phyloP scores from a whole-genome alignment of 805 yeast genomes.

The Kockiozyma suomiensis region DNA sequence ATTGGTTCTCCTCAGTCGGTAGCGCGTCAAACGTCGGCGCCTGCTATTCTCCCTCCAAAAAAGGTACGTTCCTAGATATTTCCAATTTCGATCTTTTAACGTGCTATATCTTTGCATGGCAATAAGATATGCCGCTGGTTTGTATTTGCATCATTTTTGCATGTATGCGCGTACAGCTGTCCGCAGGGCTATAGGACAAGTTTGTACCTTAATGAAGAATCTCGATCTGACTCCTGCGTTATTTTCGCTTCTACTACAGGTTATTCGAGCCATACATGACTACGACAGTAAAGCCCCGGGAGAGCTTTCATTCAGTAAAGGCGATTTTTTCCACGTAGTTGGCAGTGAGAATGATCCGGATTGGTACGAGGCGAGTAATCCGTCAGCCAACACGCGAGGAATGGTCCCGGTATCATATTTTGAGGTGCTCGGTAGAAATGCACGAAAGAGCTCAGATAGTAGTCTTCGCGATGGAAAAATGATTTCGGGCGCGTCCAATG shows the following conservation, averaged over 20 bases:
- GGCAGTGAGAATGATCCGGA: constrained; percentile 56
- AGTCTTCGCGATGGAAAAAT: constrained; percentile 11
- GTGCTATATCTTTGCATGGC: neutral
- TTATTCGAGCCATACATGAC: constrained; percentile 77
- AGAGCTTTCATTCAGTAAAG: constrained; percentile 74
- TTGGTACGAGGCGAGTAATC: constrained; percentile 90
- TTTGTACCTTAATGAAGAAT: neutral
- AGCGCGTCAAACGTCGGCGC: neutral
- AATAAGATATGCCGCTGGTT: neutral
- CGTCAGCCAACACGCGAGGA: constrained; percentile 74
- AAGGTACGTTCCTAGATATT: constrained; percentile 8
- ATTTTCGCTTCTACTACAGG: constrained; percentile 43
- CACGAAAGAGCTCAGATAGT: constrained; percentile 27
- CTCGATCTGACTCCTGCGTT: neutral
- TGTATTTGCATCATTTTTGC: neutral
- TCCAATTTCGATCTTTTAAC: neutral
- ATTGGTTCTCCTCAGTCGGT: neutral
- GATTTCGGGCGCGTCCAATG: constrained; percentile 23
- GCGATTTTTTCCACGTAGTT: constrained; percentile 86
- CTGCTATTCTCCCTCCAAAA: constrained; percentile 17
- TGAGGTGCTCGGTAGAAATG: constrained; percentile 58
- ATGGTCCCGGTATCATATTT: constrained; percentile 86
- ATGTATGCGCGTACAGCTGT: no score
- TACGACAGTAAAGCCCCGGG: constrained; percentile 79
- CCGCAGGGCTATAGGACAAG: no score